Evolutionary conservation across 306 rosid genomes (phyloP).

Genomic region (Pyrus communis): DNA sequence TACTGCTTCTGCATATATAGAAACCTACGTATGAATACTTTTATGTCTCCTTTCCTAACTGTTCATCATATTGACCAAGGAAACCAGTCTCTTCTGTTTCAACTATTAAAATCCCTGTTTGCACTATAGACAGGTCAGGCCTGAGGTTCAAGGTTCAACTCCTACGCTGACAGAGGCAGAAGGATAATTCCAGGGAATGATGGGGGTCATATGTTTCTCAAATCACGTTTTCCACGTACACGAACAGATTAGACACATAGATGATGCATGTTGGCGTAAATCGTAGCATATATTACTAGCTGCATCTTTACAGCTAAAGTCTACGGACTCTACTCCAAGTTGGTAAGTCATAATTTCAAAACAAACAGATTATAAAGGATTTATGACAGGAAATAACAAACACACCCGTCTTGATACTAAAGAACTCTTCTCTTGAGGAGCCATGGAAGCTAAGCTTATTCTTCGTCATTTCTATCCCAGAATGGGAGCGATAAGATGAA

Average conservation of each 20-base stretch:
- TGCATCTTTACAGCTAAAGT: neutral
- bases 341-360: neutral
- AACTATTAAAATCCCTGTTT: neutral
- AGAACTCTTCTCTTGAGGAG: constrained; percentile 1
- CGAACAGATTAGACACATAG: too few relatives aligned
- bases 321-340: neutral
- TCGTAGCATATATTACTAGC: neutral
- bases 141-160: neutral
- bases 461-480: neutral
- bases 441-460: neutral
- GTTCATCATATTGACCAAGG: neutral
- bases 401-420: neutral
- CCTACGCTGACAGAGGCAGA: neutral
- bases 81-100: neutral
- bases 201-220: neutral
- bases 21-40: neutral
- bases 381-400: neutral
- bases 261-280: neutral
- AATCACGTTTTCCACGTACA: neutral
- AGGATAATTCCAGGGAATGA: neutral
- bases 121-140: neutral
- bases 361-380: neutral
- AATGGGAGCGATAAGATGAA: neutral
- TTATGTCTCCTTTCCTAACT: neutral
- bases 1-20: too few relatives aligned